Evolutionary conservation across 305 asterid species (phyloP), one percentile per base, ranked within the genome.

Genomic region (Petunia hybrid): DNA sequence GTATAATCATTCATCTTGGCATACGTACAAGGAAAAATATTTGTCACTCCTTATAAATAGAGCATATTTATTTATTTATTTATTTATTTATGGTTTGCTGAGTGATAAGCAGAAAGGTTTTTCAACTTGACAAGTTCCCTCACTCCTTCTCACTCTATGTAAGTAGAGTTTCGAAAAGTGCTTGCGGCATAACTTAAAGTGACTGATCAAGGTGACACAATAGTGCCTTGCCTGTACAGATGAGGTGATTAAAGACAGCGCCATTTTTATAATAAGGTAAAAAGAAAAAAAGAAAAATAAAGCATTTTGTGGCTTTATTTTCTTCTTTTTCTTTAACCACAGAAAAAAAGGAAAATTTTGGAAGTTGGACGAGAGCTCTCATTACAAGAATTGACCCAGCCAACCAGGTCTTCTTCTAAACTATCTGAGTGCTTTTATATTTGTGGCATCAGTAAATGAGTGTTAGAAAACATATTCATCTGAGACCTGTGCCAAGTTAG

Each of bases 401-500:
- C 57, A 53, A 74, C 38, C 62, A 53, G 79, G 79, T 36, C 48
- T 38, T 74, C 64, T 14, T 74, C 64, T 43, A 51, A 53, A 14
- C 14, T 74, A 48, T 53, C 9, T 7, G 39, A 43, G 64, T 38
- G 48, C 63, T 51, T 73, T 51, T 13, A 74, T 74, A 51, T 73
- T 38, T 53, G 48, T 74, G 64, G 53, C 64, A 51, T 36, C 51
- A 51, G 51, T n/a, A 14, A 31, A 74, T 8, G 36, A 73, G 63
- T 51, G 12, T 3, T 36, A 14, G 56, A 68, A 43, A 41, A 43
- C 42, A 56, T 42, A 51, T 16, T 68, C 39, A 7, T 48, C 79
- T 74, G 62, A 74, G n/a, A 53, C 64, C 64, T 38, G 64, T 53
- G 56, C 63, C 38, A 64, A 73, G 79, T 74, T 55, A 14, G 64